phyloP scores from a whole-genome alignment of 1,284 basidiomycete genomes.

The Apiotrichum veenhuisii region DNA sequence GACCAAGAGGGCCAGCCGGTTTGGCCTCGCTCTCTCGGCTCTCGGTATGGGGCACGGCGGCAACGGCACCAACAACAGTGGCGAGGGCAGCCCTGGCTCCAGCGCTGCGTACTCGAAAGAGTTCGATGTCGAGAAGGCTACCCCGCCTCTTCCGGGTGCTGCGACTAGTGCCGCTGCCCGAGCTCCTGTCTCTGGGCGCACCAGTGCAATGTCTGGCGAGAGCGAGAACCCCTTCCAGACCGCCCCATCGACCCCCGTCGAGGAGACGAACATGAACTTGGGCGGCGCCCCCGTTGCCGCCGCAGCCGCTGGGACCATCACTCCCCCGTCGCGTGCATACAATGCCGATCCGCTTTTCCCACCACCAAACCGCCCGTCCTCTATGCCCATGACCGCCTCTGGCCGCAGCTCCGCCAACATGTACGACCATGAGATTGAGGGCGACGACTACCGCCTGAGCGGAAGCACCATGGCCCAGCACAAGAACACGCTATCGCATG shows the following conservation, averaged over 20 bases:
- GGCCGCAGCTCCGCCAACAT: not conserved
- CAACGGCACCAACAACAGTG: not conserved
- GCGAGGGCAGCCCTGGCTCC: not conserved
- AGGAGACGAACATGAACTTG: constrained; percentile 1
- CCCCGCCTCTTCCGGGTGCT: not conserved
- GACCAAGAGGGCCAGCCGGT: not conserved
- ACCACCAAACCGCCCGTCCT: not conserved
- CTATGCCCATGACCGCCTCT: not conserved
- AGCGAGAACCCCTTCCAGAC: constrained; percentile 18
- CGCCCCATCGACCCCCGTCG: constrained; percentile 14
- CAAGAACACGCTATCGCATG: not conserved
- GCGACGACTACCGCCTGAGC: constrained; percentile 2
- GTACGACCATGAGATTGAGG: not conserved
- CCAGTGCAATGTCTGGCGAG: not conserved
- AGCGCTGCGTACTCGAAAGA: not conserved
- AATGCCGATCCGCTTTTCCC: not conserved
- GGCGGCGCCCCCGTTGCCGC: not conserved
- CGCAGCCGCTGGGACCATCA: not conserved
- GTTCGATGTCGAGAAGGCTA: not conserved
- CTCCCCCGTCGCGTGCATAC: not conserved
- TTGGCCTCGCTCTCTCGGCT: not conserved
- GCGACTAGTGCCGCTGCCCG: not conserved
- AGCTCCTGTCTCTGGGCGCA: not conserved
- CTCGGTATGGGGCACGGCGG: not conserved
- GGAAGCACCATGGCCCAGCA: not conserved